These are phyloP conservation scores for Mallotus repandus DNA, from an alignment of 441 rosid genomes.

Conservation along the genomic window DNA sequence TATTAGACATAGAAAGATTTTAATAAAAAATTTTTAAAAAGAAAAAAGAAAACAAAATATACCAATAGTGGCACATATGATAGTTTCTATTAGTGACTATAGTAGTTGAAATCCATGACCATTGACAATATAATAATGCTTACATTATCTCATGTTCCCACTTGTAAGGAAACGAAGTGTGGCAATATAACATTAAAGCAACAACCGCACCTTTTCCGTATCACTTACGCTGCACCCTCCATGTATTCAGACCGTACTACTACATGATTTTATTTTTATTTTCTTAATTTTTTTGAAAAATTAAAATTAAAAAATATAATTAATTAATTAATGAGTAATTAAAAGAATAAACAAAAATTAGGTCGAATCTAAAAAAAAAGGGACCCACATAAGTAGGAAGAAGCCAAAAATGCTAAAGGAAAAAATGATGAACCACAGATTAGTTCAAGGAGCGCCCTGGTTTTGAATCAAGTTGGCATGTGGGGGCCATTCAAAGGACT, in stretches of 20 bases:
- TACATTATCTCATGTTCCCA: constrained; percentile 31
- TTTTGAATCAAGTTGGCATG: constrained; percentile 31
- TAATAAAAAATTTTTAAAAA: no score
- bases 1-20: no score
- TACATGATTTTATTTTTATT: neutral
- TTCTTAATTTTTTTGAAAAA: neutral
- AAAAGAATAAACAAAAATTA: neutral
- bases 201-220: constrained; percentile 26
- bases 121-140: neutral
- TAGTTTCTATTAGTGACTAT: no score
- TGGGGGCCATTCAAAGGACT: constrained; percentile 15
- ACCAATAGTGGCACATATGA: no score
- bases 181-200: neutral
- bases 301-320: neutral
- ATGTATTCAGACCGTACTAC: constrained; percentile 27
- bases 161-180: constrained; percentile 32
- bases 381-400: neutral
- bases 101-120: no score
- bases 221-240: neutral
- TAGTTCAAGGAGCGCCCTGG: constrained; percentile 9
- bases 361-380: constrained; percentile 2
- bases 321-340: neutral
- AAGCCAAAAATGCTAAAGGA: neutral
- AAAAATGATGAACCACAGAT: neutral
- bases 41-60: no score